phyloP scores from a whole-genome alignment of 768 basidiomycete genomes.

The Boletus sp. region DNA sequence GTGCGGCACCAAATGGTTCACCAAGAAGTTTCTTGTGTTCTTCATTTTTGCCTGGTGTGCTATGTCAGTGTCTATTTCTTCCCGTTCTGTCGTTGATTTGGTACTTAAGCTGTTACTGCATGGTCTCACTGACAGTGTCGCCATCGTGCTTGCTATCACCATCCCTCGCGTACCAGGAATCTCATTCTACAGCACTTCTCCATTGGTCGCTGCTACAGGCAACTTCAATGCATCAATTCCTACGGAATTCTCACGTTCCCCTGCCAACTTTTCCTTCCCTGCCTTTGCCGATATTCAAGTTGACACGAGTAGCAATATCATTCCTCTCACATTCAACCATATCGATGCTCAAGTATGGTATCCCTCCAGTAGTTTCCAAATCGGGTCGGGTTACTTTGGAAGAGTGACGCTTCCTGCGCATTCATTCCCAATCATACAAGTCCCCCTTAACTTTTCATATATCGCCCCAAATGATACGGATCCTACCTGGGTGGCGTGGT shows the following conservation, averaged over 20 bases:
- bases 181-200: constrained; percentile 54
- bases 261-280: constrained; percentile 90
- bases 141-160: constrained; percentile 70
- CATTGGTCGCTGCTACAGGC: constrained; percentile 61
- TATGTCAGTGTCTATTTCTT: constrained; percentile 39
- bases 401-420: constrained; percentile 64
- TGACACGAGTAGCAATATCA: constrained; percentile 70
- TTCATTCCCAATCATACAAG: constrained; percentile 54
- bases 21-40: constrained; percentile 69
- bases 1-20: constrained; percentile 74
- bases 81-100: background rate
- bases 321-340: constrained; percentile 72
- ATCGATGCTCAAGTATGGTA: constrained; percentile 72
- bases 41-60: constrained; percentile 59
- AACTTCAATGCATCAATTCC: constrained; percentile 55
- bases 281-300: constrained; percentile 72
- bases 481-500: constrained; percentile 79
- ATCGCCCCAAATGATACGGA: constrained; percentile 76
- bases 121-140: constrained; percentile 44
- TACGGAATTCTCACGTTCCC: constrained; percentile 65
- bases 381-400: constrained; percentile 67
- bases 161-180: constrained; percentile 82
- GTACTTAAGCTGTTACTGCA: constrained; percentile 2
- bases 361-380: constrained; percentile 56
- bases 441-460: constrained; percentile 87